Base-by-base conservation (phyloP, 2,329 filamentous ascomycete species). In the Paecilomyces formosus region DNA sequence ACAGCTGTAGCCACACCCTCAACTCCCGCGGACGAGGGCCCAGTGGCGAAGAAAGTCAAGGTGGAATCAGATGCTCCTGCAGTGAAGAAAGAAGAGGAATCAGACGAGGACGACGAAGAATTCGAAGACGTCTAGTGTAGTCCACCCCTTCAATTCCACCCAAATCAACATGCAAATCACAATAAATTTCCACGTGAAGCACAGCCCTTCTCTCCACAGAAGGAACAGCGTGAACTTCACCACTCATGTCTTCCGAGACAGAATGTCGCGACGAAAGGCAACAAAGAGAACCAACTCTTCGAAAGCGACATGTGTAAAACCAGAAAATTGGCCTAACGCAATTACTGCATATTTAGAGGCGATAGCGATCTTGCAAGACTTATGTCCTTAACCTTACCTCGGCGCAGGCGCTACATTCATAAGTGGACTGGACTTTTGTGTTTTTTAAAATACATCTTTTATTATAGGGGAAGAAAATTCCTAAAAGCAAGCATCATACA, bases 31-130 rank as follows among this genome's bases (percentile, higher is more conserved):
- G 74, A 72, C 50, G 74, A 76, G 22, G 75, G 72, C 0, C 75
- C 75, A 3, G 65, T 71, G 1, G 62, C 68, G 22, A 80, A 80
- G 68, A 79, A 72, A 60, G 65, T 78, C 55, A 79, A 77, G 59
- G 63, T 73, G n/a, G 71, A 77, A 56, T 61, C 62, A 1, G 64
- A 65, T 11, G 39, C 39, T 9, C 15, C 39, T n/a, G 8, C n/a
- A 13, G 62, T 70, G n/a, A 74, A 74, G 59, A 70, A 72, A 54
- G 70, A 76, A 61, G 68, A 73, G 55, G 61, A 63, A 61, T 75
- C 73, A 2, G 75, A 77, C 54, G 76, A 78, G 51, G 76, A 78
- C 39, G 75, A 76, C 3, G 74, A 74, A 55, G 75, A 77, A 57
- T 78, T 78, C 59, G 75, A 77, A 55, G 75, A 78, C 61, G 75